A percentile compares a stretch with the other conserved stretches of the same genome.
These are phyloP conservation scores for Peltaster fructicola DNA, from an alignment of 2,329 filamentous ascomycete genomes.

Conservation along the genomic window DNA sequence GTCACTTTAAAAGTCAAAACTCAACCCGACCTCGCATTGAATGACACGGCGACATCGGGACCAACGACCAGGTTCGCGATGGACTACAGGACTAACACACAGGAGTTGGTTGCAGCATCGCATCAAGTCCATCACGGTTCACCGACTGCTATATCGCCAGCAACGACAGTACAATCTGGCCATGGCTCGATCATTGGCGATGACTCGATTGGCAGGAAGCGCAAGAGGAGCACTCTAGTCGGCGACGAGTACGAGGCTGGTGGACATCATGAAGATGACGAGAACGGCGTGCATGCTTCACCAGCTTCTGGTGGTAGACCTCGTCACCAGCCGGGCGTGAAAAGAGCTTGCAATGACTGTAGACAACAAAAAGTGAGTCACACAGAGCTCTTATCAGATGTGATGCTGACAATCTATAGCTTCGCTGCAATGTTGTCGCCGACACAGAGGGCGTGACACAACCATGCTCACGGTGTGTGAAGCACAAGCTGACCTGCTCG, in stretches of 20 bases:
- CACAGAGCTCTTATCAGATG: constrained; percentile 1
- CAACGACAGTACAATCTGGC: no score
- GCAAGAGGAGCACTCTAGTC: constrained; percentile 4
- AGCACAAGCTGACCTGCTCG: constrained; percentile 65
- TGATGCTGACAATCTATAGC: constrained; percentile 26
- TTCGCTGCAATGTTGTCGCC: constrained; percentile 70
- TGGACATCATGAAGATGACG: constrained; percentile 1
- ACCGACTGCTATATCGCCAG: no score
- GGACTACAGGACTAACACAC: no score
- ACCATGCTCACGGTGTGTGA: constrained; percentile 59
- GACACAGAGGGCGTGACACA: constrained; percentile 46
- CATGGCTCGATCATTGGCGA: constrained; percentile 3
- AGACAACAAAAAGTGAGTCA: constrained; percentile 59
- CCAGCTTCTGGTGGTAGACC: constrained; percentile 6
- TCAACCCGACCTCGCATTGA: no score
- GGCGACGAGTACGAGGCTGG: constrained; percentile 6
- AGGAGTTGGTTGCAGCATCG: no score
- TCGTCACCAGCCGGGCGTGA: constrained; percentile 33
- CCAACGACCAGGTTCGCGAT: no score
- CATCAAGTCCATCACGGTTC: no score
- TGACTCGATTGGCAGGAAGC: constrained; percentile 3
- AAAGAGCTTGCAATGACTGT: constrained; percentile 72
- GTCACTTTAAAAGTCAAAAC: no score
- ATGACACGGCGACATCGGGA: no score
- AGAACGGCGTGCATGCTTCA: constrained; percentile 3